These are phyloP conservation scores for Mycena polygramma DNA, from an alignment of 768 basidiomycete species.

Conservation along the genomic window DNA sequence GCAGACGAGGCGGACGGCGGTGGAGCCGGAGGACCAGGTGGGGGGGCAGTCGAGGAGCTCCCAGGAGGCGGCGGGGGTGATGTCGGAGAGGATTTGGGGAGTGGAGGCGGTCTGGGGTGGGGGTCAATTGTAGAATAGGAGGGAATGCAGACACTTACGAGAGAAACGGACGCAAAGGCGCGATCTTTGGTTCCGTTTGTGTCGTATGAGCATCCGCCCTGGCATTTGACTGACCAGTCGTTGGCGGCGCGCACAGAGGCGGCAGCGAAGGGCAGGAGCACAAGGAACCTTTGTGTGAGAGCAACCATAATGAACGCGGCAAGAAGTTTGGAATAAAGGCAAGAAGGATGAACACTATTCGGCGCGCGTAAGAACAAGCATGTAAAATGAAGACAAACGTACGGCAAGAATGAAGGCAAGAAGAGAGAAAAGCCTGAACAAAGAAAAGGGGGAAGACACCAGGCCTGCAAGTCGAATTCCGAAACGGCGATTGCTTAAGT, in stretches of 20 bases:
- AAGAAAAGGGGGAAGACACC: constrained; percentile 14
- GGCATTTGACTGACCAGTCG: constrained; percentile 23
- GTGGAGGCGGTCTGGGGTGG: constrained; percentile 4
- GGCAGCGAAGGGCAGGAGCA: constrained; percentile 19
- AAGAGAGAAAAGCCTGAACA: constrained; percentile 3
- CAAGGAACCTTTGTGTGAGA: constrained; percentile 4
- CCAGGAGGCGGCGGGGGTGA: constrained; percentile 19
- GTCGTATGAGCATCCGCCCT: constrained; percentile 17
- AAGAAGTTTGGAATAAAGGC: constrained; percentile 4
- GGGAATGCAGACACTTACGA: background rate
- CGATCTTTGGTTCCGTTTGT: constrained; percentile 23
- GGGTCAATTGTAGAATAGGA: constrained; percentile 11
- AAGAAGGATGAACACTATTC: too few species aligned
- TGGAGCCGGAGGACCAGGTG: constrained; percentile 17
- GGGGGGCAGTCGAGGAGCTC: constrained; percentile 22
- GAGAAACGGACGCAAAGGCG: constrained; percentile 19
- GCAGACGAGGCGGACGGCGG: constrained; percentile 17
- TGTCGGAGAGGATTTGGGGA: constrained; percentile 12
- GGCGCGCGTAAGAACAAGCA: too few species aligned
- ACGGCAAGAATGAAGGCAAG: constrained; percentile 3
- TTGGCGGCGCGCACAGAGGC: constrained; percentile 13
- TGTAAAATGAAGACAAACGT: too few species aligned
- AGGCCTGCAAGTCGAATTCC: constrained; percentile 11
- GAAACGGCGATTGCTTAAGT: constrained; percentile 18
- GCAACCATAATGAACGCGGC: constrained; percentile 19